Percentiles rank a stretch among this genome's conserved stretches.
Evolutionary conservation across 352 stramenopile genomes (phyloP).

Genomic region (Phytophthora sojae): DNA sequence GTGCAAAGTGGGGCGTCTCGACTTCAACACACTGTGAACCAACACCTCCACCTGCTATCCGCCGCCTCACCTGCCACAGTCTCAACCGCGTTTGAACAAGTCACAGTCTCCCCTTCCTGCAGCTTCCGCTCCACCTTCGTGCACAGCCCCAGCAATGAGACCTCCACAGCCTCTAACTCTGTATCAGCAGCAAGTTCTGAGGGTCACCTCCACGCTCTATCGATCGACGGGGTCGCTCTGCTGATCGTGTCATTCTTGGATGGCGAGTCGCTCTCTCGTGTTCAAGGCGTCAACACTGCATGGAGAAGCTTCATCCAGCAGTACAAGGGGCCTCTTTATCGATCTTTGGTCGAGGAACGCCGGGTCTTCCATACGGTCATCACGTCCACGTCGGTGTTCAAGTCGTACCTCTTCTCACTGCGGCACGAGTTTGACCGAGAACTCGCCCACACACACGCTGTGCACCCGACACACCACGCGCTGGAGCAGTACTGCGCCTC

Average conservation of each 20-base stretch:
- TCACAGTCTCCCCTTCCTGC: conserved; percentile 25
- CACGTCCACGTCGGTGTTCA: conserved; percentile 53
- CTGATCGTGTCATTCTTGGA: conserved; percentile 63
- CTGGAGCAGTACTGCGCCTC: conserved; percentile 63
- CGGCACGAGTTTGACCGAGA: conserved; percentile 53
- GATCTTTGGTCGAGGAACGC: conserved; percentile 34
- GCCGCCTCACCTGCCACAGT: background rate
- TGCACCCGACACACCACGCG: conserved; percentile 45
- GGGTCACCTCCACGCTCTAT: conserved; percentile 25
- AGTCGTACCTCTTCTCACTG: conserved; percentile 63
- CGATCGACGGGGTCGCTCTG: conserved; percentile 61
- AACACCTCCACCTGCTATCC: conserved; percentile 44
- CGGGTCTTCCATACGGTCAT: conserved; percentile 50
- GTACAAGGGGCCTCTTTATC: conserved; percentile 53
- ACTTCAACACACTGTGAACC: conserved; percentile 46
- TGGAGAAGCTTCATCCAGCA: conserved; percentile 53
- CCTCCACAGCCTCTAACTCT: background rate
- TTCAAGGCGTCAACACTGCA: conserved; percentile 51
- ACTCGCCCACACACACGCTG: conserved; percentile 51
- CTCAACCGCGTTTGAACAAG: conserved; percentile 9
- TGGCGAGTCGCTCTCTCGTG: conserved; percentile 45
- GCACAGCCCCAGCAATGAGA: background rate
- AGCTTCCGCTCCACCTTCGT: conserved; percentile 41
- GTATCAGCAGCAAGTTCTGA: conserved; percentile 9
- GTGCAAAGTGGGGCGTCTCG: conserved; percentile 44